Conservation (phyloP, 83 land plant genomes). For the Isoetes engelmannii region DNA sequence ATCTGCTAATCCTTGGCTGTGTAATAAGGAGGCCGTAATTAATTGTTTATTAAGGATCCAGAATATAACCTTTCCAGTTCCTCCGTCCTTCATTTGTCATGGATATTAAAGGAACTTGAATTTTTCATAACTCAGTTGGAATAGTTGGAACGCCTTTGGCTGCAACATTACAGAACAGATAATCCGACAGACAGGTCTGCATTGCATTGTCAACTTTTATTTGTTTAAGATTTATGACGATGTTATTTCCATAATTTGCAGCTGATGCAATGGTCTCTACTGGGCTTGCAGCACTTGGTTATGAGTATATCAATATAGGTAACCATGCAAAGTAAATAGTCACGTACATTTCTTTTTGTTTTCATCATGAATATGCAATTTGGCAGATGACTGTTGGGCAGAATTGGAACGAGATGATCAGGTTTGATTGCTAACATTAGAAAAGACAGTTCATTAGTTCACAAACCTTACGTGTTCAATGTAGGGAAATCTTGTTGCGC, state of each 20-base stretch:
- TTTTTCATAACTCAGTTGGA: background rate
- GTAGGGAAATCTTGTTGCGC: constrained; percentile 54
- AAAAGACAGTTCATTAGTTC: no score
- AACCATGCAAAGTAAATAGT: background rate
- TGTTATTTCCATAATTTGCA: background rate
- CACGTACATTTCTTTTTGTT: background rate
- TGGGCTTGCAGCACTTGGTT: no score
- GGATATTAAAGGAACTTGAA: background rate
- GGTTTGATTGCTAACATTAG: background rate
- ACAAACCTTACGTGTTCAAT: no score
- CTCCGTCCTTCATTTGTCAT: background rate
- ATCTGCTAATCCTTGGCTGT: no score
- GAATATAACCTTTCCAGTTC: no score
- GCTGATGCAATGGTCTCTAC: no score
- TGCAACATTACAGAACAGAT: no score
- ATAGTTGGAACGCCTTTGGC: background rate
- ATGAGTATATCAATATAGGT: no score
- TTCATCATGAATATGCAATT: background rate
- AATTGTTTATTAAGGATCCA: no score
- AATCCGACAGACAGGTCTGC: background rate
- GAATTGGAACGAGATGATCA: background rate
- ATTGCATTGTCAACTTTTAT: background rate
- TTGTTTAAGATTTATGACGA: background rate
- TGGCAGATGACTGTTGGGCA: no score
- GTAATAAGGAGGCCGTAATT: no score